Base-by-base conservation (phyloP, 495 filamentous ascomycete species). In the Penicillium argentinense region DNA sequence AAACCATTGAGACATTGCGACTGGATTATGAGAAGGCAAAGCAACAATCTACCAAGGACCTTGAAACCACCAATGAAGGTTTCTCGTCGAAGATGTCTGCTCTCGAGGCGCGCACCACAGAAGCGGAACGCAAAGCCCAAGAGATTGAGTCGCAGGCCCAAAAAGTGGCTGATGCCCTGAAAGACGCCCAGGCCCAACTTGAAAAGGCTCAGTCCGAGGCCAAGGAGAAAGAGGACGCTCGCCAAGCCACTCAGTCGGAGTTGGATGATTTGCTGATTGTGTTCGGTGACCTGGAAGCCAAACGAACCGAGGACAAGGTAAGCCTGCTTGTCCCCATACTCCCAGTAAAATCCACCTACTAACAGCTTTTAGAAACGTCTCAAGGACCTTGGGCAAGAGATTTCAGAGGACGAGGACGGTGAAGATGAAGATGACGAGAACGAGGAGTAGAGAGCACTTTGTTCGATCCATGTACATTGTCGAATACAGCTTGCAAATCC, bases 281-380 rank as follows among this genome's bases (percentile, higher is more conserved):
- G 24, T 86, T 95, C 63, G 86, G 80, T n/a, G 89, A 95, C 57
- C 54, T 93, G n/a, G 89, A 95, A 64, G 86, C 91, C 39, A 95
- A 92, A 74, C 74, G 85, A 47, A 72, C 77, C 8, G 81, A 81
- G 46, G 90, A 93, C 57, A 93, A 91, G 81, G 88, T 89, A 73
- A 57, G 75, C 72, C 42, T 49, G 21, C 24, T 36, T n/a, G 24
- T 19, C 13, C 12, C 33, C 9, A 9, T 39, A 3, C 30, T 18
- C 5, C 40, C 34, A 17, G 13, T 32, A 19, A 16, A 27, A 25
- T 22, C 40, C 54, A n/a, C n/a, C n/a, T n/a, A 27, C 64, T 69
- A 56, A 71, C 61, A 54, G 43, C 17, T 24, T 48, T 9, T 52
- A 83, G 87, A 77, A 87, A 76, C 84, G 82, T 34, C 74, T 95